Base-by-base conservation (phyloP, 805 yeast species). In the Candida schatavii region DNA sequence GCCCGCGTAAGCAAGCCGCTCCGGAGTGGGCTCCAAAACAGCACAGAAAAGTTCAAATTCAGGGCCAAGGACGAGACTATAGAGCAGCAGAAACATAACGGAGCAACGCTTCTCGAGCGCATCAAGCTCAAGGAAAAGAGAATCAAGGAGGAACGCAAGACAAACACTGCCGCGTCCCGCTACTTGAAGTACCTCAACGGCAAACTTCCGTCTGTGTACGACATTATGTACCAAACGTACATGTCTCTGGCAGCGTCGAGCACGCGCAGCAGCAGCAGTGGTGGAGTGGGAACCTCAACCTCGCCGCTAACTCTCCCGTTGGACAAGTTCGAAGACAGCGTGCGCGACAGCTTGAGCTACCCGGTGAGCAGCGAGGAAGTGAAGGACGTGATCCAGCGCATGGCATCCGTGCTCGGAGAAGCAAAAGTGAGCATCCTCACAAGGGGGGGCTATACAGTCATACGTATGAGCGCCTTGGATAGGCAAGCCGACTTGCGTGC, bases 71-170 rank as follows among this genome's bases (percentile, higher is more conserved):
- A 41, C 21, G 64, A 53, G 38, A 27, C 31, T 9, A 29, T 17
- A 1, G 51, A 57, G 41, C 44, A 46, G 21, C 43, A 35, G 17
- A 54, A 51, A 22, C 46, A 42, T 29, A 50, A 47, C 15, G 72
- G 72, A 1, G 48, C 65, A 4, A 55, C 66, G 3, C 49, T 68
- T 4, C 50, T 69, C 4, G 72, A 70, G 44, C 48, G 74, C 18
- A 68, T 70, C 28, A 58, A 52, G 36, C 49, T 63, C 17, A 69
- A 69, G 46, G 74, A 69, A 38, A 21, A 25, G 11, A 11, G 18
- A 22, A 11, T 14, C 35, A 31, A 31, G 19, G 35, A n/a, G 18
- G 7, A 17, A 11, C 6, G 22, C 9, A 15, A 31, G 21, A 9
- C 18, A 11, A 49, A 52, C 7, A 35, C 54, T 5, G 62, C 67